Conservation (phyloP, 169 alveolate species). For the Plasmodium gaboni region DNA sequence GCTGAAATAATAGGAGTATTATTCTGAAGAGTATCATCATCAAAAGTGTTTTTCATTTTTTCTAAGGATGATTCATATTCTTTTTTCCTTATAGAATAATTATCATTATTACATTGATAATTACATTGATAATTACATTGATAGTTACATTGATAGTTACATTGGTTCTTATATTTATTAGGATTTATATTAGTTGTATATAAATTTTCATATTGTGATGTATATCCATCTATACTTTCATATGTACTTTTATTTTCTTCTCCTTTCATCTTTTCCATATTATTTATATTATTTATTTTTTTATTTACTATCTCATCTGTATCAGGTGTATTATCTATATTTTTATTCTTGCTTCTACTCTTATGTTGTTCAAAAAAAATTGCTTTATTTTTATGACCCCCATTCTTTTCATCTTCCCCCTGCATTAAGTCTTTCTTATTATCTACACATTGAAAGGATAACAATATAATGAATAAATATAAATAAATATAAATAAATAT, state of each 20-base stretch:
- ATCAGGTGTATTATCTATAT: neutral
- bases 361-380: slow-evolving; percentile 6
- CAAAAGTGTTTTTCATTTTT: slow-evolving; percentile 5
- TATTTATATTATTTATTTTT: neutral
- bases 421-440: neutral
- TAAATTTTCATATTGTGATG: neutral
- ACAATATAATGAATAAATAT: too few species aligned
- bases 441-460: neutral
- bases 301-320: slow-evolving; percentile 1
- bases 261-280: slow-evolving; percentile 5
- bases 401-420: neutral
- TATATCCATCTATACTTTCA: neutral
- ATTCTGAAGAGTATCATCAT: slow-evolving; percentile 8
- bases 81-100: slow-evolving; percentile 17
- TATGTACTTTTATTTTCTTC: neutral
- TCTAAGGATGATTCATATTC: slow-evolving; percentile 34
- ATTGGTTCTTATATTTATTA: neutral
- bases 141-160: neutral
- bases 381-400: neutral
- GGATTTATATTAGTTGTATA: neutral
- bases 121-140: neutral
- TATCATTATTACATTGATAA: neutral
- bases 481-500: too few species aligned
- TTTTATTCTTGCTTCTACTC: neutral
- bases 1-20: slow-evolving; percentile 15